These are phyloP conservation scores for Apiospora marii DNA, from an alignment of 2,329 filamentous ascomycete genomes.

Conservation along the genomic window DNA sequence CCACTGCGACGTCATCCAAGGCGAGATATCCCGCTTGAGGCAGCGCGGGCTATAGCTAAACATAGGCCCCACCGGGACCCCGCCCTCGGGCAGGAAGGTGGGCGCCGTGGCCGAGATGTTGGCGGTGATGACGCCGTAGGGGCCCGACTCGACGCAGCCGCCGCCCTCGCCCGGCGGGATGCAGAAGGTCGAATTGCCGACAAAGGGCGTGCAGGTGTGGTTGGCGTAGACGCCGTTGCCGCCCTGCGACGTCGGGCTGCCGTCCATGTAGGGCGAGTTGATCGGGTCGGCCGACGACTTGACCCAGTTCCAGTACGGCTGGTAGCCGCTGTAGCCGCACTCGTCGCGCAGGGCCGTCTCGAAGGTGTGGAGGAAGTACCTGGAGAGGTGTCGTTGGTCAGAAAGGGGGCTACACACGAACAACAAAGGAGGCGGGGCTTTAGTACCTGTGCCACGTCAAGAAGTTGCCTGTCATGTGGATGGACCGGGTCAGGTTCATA, in stretches of 20 bases:
- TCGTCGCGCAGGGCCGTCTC: constrained; percentile 25
- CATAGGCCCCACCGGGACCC: constrained; percentile 32
- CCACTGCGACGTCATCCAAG: constrained; percentile 32
- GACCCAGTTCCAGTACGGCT: constrained; percentile 51
- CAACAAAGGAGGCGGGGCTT: no score
- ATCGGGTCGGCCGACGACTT: constrained; percentile 42
- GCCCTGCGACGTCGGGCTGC: constrained; percentile 45
- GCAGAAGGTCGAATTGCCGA: constrained; percentile 28
- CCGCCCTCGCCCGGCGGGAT: constrained; percentile 27
- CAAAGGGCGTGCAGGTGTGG: constrained; percentile 34
- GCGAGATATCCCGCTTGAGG: constrained; percentile 30
- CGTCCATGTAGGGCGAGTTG: constrained; percentile 45
- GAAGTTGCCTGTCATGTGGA: constrained; percentile 20
- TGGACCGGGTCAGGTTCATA: constrained; percentile 15
- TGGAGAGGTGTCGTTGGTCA: not conserved
- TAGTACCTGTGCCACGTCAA: constrained; percentile 18
- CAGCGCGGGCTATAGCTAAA: constrained; percentile 30
- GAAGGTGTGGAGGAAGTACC: not conserved
- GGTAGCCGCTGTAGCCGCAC: constrained; percentile 45
- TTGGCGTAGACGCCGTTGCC: constrained; percentile 39
- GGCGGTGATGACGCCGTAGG: constrained; percentile 35
- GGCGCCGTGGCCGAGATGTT: constrained; percentile 35
- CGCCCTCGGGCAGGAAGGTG: constrained; percentile 29
- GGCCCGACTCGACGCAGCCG: constrained; percentile 47
- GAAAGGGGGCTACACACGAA: no score